phyloP scores from a whole-genome alignment of 179 eudicot species.

The Carnegiea gigantea region DNA sequence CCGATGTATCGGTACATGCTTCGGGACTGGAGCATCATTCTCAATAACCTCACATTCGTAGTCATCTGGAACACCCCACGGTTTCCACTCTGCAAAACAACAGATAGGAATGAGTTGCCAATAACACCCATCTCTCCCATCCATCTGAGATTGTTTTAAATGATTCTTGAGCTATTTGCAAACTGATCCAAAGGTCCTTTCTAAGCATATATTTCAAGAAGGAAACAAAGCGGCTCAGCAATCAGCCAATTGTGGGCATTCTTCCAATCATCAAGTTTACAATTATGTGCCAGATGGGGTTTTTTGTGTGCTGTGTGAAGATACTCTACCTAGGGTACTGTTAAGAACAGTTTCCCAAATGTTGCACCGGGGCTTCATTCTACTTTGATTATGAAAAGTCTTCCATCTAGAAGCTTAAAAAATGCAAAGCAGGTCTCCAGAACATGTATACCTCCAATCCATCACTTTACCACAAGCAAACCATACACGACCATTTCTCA shows the following conservation, averaged over 20 bases:
- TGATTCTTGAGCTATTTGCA: background rate
- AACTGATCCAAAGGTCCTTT: background rate
- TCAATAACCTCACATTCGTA: slow-evolving; percentile 85
- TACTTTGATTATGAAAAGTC: background rate
- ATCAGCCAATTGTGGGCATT: background rate
- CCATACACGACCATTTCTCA: background rate
- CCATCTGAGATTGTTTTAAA: background rate
- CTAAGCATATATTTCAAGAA: background rate
- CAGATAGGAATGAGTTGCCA: background rate
- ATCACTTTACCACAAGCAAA: background rate
- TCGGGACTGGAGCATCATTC: slow-evolving; percentile 82
- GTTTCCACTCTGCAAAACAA: slow-evolving; percentile 67
- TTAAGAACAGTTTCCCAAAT: background rate
- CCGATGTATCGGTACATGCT: slow-evolving; percentile 72
- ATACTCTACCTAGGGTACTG: background rate
- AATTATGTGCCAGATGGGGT: background rate
- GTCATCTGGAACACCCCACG: slow-evolving; percentile 86
- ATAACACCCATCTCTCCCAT: background rate
- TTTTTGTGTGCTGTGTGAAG: background rate
- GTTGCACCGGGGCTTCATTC: background rate
- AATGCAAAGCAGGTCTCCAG: background rate
- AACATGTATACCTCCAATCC: background rate
- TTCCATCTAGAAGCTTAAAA: background rate
- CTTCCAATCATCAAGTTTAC: background rate
- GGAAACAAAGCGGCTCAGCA: background rate